Evolutionary conservation across 176 grass and related monocot species (phyloP).

Genomic region (Thalia dealbata): DNA sequence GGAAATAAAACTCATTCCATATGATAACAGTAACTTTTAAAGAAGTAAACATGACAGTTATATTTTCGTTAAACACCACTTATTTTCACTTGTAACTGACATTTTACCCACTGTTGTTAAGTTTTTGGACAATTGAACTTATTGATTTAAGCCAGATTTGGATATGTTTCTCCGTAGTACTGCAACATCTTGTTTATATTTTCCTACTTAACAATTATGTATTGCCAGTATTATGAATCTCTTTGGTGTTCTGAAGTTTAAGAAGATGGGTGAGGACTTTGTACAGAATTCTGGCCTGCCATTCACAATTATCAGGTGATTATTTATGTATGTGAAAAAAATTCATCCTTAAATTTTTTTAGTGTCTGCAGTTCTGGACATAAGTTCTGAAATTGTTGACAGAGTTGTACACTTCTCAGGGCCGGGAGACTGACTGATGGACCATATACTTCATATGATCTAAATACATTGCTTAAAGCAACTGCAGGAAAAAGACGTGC

Average conservation of each 20-base stretch:
- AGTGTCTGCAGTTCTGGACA: not conserved
- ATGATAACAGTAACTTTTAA: not conserved
- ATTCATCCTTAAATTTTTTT: not conserved
- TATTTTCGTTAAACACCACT: not conserved
- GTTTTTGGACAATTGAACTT: not conserved
- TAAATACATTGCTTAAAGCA: constrained; percentile 95
- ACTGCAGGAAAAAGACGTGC: constrained; percentile 80
- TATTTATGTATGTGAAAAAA: not conserved
- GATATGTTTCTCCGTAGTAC: not conserved
- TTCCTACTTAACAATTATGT: not conserved
- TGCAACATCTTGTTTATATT: not conserved
- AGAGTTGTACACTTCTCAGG: constrained; percentile 21
- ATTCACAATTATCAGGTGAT: constrained; percentile 84
- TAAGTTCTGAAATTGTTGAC: not conserved
- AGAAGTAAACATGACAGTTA: not conserved
- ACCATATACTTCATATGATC: constrained; percentile 95
- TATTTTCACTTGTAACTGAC: too few species aligned
- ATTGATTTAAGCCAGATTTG: not conserved
- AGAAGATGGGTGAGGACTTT: constrained; percentile 94
- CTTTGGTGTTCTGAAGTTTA: constrained; percentile 93
- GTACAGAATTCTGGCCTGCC: constrained; percentile 61
- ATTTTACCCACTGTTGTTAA: too few species aligned
- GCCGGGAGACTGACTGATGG: constrained; percentile 92
- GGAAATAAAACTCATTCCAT: too few species aligned
- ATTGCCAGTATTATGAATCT: constrained; percentile 82